Evolutionary conservation across 108 stramenopile species (phyloP), one percentile per base, ranked within the genome.

Genomic region (Stephanodiscus triporus): DNA sequence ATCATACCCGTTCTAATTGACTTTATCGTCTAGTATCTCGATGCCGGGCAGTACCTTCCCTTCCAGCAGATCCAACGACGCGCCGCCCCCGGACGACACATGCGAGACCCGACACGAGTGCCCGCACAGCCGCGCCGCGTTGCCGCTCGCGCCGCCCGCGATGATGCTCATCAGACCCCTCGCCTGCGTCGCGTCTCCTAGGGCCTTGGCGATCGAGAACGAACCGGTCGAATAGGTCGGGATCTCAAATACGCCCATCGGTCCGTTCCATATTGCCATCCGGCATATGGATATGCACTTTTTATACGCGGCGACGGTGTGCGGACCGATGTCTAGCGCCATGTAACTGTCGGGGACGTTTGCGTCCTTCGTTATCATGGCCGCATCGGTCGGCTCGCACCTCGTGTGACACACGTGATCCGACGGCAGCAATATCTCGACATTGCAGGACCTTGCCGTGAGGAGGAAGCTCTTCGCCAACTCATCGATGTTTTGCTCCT

Each of bases 281-380:
- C 86, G 92, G 56, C 84, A 84, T 17, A 69, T 59, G 16, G 73
- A 53, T 37, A 98, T 83, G 54, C 68, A 82, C 6, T 86, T 85
- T 61, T 90, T 68, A 63, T 90, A 91, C 27, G 74, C 30, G 38
- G 82, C 82, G 63, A 84, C 69, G 8, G 96, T 85, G 51, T 91
- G 91, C n/a, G 97, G 97, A 63, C 99, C 98, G 60, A 88, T 90
- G 80, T 99, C 99, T 13, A 99, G 87, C n/a, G 97, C 98, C 97
- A 99, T 97, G 87, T 93, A 99, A 17, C 91, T 97, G 24, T 93
- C 97, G 24, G 94, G 91, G 59, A 99, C 90, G 36, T 64, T 85
- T 27, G 71, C 80, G 45, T 75, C 64, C 6, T 69, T 49, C 29
- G 87, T 91, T 29, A 89, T 72, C 42, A 93, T 79, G 60, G 84